Conservation (phyloP, 2,329 filamentous ascomycete species). For the Alternaria panax region DNA sequence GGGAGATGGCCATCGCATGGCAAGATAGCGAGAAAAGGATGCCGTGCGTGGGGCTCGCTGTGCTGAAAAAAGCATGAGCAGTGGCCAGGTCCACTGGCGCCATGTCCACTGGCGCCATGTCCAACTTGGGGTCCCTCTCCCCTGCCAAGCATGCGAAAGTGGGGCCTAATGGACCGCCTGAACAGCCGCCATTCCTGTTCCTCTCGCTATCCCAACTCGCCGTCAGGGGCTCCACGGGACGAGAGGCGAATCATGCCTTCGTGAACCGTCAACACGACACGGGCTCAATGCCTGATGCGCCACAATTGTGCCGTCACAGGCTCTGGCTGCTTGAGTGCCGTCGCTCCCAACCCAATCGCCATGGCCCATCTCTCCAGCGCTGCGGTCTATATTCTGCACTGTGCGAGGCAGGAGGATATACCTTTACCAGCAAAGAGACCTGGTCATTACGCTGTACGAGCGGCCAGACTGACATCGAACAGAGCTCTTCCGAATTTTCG, state of each 20-base stretch:
- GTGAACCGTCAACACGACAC: slow-evolving; percentile 15
- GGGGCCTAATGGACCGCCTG: slow-evolving; percentile 19
- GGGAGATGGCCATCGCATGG: slow-evolving; percentile 13
- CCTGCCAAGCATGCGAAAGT: slow-evolving; percentile 42
- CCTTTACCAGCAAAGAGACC: not conserved
- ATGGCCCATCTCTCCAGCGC: not conserved
- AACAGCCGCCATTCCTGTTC: slow-evolving; percentile 31
- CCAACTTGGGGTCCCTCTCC: slow-evolving; percentile 21
- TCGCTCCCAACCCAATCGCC: not conserved
- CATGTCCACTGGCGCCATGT: slow-evolving; percentile 18
- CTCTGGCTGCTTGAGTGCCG: not conserved
- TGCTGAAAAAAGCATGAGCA: slow-evolving; percentile 13
- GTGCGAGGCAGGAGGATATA: not conserved
- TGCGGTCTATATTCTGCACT: not conserved
- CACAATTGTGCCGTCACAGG: slow-evolving; percentile 8
- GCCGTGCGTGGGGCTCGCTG: not conserved
- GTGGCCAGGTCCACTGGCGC: slow-evolving; percentile 16
- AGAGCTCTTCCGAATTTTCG: slow-evolving; percentile 10
- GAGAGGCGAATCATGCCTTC: slow-evolving; percentile 33
- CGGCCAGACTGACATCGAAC: slow-evolving; percentile 13
- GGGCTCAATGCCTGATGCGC: slow-evolving; percentile 21
- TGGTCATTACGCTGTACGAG: slow-evolving; percentile 10
- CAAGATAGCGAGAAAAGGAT: slow-evolving; percentile 3
- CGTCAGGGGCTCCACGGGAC: slow-evolving; percentile 32
- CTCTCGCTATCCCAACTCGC: slow-evolving; percentile 29